These are phyloP conservation scores for Ploettnerulaceae sp. DNA, from an alignment of 2,329 filamentous ascomycete genomes.

Conservation along the genomic window DNA sequence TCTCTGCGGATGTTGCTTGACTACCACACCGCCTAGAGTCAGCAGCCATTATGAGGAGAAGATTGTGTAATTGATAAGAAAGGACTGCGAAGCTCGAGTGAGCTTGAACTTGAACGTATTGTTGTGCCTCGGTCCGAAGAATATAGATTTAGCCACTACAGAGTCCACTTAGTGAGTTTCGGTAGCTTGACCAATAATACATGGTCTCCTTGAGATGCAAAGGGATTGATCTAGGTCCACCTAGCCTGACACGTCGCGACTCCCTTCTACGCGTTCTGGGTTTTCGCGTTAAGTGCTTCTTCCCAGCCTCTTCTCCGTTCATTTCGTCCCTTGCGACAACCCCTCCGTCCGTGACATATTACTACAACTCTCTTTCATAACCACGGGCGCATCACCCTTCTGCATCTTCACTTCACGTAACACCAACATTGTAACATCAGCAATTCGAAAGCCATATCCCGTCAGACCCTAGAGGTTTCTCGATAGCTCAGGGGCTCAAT, in stretches of 20 bases:
- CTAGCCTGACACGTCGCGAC: neutral
- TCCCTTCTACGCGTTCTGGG: conserved; percentile 1
- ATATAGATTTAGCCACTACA: neutral
- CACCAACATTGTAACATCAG: neutral
- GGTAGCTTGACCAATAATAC: neutral
- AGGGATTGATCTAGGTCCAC: neutral
- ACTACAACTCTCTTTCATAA: conserved; percentile 5
- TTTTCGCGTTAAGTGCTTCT: conserved; percentile 13
- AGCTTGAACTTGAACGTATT: neutral
- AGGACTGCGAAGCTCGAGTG: neutral
- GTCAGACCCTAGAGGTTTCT: neutral
- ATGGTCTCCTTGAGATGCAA: neutral
- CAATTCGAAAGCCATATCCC: too few relatives aligned
- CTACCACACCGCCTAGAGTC: conserved; percentile 39
- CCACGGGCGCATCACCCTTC: conserved; percentile 1
- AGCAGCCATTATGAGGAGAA: conserved; percentile 20
- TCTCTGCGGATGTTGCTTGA: conserved; percentile 69
- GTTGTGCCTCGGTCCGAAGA: conserved; percentile 7
- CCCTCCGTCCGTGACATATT: conserved; percentile 8
- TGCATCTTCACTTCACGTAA: neutral
- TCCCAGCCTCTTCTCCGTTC: conserved; percentile 17
- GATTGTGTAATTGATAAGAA: neutral
- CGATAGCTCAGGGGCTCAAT: conserved; percentile 20
- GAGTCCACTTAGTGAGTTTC: neutral
- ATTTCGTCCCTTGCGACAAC: conserved; percentile 18